phyloP scores from a whole-genome alignment of 345 rosid genomes.

The Anastatica hierochuntica region DNA sequence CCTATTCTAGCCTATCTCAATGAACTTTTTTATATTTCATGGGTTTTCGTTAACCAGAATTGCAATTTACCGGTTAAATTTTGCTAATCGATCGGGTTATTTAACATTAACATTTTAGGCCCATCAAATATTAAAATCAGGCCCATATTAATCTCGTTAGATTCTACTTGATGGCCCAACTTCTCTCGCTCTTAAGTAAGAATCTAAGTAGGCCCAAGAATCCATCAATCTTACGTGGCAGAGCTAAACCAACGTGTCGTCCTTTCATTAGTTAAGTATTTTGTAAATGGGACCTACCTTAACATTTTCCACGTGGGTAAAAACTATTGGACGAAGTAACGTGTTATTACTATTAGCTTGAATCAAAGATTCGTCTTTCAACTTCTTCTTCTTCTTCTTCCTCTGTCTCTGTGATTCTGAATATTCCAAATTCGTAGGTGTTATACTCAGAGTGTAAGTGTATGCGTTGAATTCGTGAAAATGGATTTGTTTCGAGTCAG shows the following conservation, averaged over 20 bases:
- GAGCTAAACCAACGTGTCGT: slow-evolving; percentile 20
- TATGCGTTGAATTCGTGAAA: slow-evolving; percentile 17
- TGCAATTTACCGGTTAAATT: not conserved
- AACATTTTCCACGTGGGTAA: slow-evolving; percentile 32
- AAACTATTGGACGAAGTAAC: slow-evolving; percentile 33
- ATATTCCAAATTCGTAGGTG: not conserved
- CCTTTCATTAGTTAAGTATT: slow-evolving; percentile 6
- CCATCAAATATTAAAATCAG: not conserved
- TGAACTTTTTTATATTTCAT: not conserved
- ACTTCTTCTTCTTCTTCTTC: not conserved
- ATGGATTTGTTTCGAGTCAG: slow-evolving; percentile 33
- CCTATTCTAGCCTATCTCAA: too few relatives aligned
- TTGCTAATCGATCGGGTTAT: not conserved
- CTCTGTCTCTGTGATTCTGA: not conserved
- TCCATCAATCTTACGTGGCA: slow-evolving; percentile 15
- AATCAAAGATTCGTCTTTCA: slow-evolving; percentile 1
- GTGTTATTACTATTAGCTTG: slow-evolving; percentile 34
- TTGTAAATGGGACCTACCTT: not conserved
- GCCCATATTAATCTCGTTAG: not conserved
- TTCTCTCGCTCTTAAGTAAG: too few relatives aligned
- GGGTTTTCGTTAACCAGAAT: not conserved
- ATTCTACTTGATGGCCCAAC: too few relatives aligned
- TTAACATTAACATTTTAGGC: not conserved
- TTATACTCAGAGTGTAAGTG: not conserved
- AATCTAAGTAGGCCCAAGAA: slow-evolving; percentile 6